Evolutionary conservation across 176 grass and related monocot genomes (phyloP).

Genomic region (Puccinellia tenuiflora): DNA sequence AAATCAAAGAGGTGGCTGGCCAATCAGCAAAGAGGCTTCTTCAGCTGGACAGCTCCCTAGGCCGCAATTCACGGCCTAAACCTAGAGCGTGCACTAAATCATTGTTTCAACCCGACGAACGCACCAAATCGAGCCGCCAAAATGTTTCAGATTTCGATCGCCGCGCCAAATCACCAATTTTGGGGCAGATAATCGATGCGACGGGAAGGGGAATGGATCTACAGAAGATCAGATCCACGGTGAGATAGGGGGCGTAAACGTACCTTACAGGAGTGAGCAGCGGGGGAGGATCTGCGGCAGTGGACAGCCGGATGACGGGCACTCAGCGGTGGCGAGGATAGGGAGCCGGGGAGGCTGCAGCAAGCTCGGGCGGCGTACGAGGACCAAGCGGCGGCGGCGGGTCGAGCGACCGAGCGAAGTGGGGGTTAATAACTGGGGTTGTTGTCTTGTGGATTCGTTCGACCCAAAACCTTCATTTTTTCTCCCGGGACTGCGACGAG

Average conservation of each 20-base stretch:
- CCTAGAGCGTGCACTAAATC: background rate
- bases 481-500: too few species aligned
- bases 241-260: background rate
- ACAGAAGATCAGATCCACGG: background rate
- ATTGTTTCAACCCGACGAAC: background rate
- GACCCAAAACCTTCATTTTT: too few species aligned
- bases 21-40: background rate
- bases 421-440: too few species aligned
- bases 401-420: too few species aligned
- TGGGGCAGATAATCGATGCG: background rate
- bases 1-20: background rate
- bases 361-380: too few species aligned
- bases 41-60: background rate
- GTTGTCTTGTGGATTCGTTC: too few species aligned
- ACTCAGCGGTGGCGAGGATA: background rate
- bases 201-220: background rate
- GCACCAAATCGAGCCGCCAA: background rate
- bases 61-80: background rate
- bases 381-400: too few species aligned
- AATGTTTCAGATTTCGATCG: background rate
- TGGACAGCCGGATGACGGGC: background rate
- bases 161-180: background rate
- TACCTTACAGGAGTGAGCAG: background rate
- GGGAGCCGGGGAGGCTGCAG: background rate
- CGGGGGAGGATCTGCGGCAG: background rate